Conservation (phyloP, 352 stramenopile species). For the Stephanocyclus meneghinianus region DNA sequence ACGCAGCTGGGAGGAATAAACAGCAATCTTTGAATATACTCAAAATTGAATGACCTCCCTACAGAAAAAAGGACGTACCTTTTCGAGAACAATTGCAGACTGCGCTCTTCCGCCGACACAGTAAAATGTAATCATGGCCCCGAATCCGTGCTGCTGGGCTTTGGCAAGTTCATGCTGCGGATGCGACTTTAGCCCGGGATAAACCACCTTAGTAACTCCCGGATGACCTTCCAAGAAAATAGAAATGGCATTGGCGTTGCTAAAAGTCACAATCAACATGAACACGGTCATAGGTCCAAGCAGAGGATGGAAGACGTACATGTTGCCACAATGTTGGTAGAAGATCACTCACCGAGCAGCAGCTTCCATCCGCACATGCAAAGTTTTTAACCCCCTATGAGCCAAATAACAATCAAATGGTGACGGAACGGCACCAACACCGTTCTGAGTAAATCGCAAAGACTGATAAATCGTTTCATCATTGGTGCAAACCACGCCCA, state of each 20-base stretch:
- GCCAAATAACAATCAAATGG: constrained; percentile 85
- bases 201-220: constrained; percentile 85
- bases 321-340: not conserved
- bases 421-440: constrained; percentile 82
- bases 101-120: constrained; percentile 74
- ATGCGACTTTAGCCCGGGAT: constrained; percentile 62
- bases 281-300: constrained; percentile 10
- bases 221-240: constrained; percentile 88
- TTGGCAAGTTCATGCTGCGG: constrained; percentile 62
- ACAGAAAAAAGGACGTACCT: constrained; percentile 32
- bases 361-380: constrained; percentile 84
- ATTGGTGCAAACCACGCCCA: constrained; percentile 90
- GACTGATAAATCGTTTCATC: constrained; percentile 70
- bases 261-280: constrained; percentile 60
- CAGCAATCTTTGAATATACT: not conserved
- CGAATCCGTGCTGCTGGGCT: constrained; percentile 66
- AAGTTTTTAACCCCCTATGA: constrained; percentile 86
- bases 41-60: not conserved
- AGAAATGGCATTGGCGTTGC: constrained; percentile 89
- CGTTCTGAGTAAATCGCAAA: constrained; percentile 84
- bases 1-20: constrained; percentile 45
- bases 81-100: constrained; percentile 70
- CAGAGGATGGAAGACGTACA: constrained; percentile 79
- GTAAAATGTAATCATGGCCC: constrained; percentile 85
- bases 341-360: constrained; percentile 40